Conservation (phyloP, 352 stramenopile species). For the Blastocystis sp. region DNA sequence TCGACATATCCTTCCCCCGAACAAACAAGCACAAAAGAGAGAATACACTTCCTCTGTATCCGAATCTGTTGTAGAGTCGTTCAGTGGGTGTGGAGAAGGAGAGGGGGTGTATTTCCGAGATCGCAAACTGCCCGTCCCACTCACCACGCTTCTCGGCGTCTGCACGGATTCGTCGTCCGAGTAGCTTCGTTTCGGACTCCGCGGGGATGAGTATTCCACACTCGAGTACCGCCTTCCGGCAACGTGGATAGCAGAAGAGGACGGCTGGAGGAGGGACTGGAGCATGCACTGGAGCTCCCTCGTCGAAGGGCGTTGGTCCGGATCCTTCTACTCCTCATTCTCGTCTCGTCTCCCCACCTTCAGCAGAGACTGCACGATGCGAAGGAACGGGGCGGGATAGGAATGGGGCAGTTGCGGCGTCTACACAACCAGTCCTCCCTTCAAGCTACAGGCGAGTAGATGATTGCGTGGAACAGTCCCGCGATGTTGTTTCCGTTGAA, state of each 20-base stretch:
- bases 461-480: slow-evolving; percentile 26
- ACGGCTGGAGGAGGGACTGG: background rate
- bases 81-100: background rate
- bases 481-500: background rate
- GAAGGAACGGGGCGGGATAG: background rate
- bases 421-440: background rate
- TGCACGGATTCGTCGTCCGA: background rate
- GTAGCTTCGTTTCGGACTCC: background rate
- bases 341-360: background rate
- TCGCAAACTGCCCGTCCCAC: slow-evolving; percentile 5
- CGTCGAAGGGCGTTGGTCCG: background rate
- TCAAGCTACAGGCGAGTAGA: background rate
- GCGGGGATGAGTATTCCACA: background rate
- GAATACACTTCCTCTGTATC: background rate
- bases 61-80: background rate
- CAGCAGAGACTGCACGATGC: slow-evolving; percentile 10
- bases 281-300: background rate
- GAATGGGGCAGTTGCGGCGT: background rate
- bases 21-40: too few species aligned
- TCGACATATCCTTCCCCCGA: background rate
- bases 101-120: slow-evolving; percentile 50
- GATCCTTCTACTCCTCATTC: background rate
- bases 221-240: slow-evolving; percentile 13
- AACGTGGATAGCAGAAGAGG: background rate
- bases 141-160: background rate